Conservation (phyloP, 441 rosid genomes). For the Isatis lusitanica region DNA sequence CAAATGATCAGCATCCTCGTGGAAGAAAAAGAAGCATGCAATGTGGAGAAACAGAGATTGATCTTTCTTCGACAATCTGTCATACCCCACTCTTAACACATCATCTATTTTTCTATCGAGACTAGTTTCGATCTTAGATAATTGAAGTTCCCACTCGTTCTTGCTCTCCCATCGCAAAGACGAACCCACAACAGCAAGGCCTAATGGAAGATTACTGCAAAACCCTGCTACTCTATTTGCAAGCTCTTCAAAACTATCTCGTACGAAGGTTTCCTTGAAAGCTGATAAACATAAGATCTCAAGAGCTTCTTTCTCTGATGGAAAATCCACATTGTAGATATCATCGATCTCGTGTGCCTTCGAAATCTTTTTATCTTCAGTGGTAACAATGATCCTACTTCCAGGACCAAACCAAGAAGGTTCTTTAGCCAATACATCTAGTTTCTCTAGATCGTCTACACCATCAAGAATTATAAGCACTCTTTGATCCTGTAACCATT, state of each 20-base stretch:
- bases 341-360: neutral
- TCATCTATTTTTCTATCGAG: neutral
- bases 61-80: neutral
- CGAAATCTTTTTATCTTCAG: slow-evolving; percentile 5
- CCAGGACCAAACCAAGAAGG: slow-evolving; percentile 22
- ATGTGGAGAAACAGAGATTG: slow-evolving; percentile 16
- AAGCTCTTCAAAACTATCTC: neutral
- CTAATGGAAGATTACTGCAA: slow-evolving; percentile 35
- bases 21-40: slow-evolving; percentile 15
- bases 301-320: slow-evolving; percentile 10
- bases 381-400: slow-evolving; percentile 38
- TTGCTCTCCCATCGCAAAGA: neutral
- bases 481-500: neutral
- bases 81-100: slow-evolving; percentile 15
- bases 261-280: neutral
- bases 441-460: neutral
- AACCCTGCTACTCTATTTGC: neutral
- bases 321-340: neutral
- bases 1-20: neutral
- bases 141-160: slow-evolving; percentile 7
- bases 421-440: neutral
- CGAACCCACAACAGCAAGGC: slow-evolving; percentile 29
- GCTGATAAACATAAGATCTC: slow-evolving; percentile 28
- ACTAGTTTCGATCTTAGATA: neutral
- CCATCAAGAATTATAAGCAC: slow-evolving; percentile 20